These are phyloP conservation scores for Graphium sp. DNA, from an alignment of 2,329 filamentous ascomycete species.

Conservation along the genomic window DNA sequence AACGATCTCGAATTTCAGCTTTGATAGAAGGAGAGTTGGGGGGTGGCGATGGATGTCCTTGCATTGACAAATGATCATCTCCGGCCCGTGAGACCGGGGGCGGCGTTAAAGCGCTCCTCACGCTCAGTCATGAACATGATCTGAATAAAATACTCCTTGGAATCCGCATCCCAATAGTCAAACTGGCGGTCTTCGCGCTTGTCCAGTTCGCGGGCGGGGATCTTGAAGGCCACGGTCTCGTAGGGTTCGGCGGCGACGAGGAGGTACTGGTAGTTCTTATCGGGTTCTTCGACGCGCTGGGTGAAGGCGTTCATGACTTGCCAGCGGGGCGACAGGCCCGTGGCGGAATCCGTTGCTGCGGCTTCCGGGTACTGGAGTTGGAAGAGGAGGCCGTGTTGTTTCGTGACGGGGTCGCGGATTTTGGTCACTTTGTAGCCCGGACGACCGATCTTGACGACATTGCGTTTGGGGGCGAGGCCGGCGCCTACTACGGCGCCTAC, in stretches of 20 bases:
- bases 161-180: conserved; percentile 88
- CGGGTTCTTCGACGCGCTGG: conserved; percentile 86
- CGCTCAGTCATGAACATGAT: conserved; percentile 97
- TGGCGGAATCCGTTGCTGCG: conserved; percentile 75
- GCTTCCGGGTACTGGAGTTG: conserved; percentile 90
- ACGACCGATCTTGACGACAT: conserved; percentile 85
- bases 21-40: background rate
- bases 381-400: conserved; percentile 85
- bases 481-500: conserved; percentile 63
- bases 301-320: conserved; percentile 97
- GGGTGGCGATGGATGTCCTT: background rate
- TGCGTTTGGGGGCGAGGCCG: conserved; percentile 50
- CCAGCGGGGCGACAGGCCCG: conserved; percentile 62
- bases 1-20: conserved; percentile 1
- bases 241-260: conserved; percentile 93
- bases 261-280: conserved; percentile 89
- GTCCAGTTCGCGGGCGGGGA: conserved; percentile 87
- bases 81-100: conserved; percentile 38
- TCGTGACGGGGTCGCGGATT: conserved; percentile 71
- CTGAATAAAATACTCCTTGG: conserved; percentile 95
- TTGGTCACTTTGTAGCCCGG: conserved; percentile 98
- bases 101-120: conserved; percentile 69
- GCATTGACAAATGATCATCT: too few species aligned
- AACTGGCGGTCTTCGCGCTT: conserved; percentile 77
- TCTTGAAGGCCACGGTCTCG: conserved; percentile 92